A percentile compares a stretch with the other conserved stretches of the same genome.
Evolutionary conservation across 163 green algal genomes (phyloP).

Genomic region (Prototheca wickerhamii): DNA sequence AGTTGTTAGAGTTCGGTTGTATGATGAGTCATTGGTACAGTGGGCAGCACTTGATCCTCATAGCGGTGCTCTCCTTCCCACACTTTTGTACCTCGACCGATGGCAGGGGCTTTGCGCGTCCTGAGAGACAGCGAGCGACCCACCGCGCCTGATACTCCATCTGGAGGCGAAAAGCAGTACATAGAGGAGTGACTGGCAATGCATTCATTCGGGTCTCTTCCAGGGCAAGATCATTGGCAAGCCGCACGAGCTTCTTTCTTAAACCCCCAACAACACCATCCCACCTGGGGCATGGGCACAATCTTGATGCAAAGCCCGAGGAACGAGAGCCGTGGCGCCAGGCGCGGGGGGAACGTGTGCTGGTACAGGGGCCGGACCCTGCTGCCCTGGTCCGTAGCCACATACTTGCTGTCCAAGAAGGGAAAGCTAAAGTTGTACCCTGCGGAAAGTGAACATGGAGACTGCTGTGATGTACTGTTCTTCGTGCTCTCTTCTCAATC

Average conservation of each 20-base stretch:
- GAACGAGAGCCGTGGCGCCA: constrained; percentile 65
- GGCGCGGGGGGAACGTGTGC: constrained; percentile 59
- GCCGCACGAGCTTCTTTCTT: too few relatives aligned
- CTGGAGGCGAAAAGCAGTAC: too few relatives aligned
- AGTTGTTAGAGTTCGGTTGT: too few relatives aligned
- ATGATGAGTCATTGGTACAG: too few relatives aligned
- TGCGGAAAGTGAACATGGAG: too few relatives aligned
- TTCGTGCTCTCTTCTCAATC: too few relatives aligned
- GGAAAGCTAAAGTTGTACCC: constrained; percentile 74
- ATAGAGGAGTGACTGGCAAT: too few relatives aligned
- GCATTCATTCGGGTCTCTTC: too few relatives aligned
- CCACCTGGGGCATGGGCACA: too few relatives aligned
- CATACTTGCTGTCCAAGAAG: constrained; percentile 49
- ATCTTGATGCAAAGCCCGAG: constrained; percentile 82
- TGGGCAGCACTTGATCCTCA: background rate
- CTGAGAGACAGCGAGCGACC: constrained; percentile 30
- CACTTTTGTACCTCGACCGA: background rate
- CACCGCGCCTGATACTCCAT: constrained; percentile 16
- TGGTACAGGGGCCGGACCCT: constrained; percentile 55
- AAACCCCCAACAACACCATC: too few relatives aligned
- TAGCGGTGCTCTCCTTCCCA: background rate
- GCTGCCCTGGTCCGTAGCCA: constrained; percentile 33
- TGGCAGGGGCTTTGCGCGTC: constrained; percentile 7
- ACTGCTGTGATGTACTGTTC: too few relatives aligned
- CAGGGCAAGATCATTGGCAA: too few relatives aligned